Evolutionary conservation across 2,329 filamentous ascomycete genomes (phyloP).

Genomic region (Diaporthe australafricana): DNA sequence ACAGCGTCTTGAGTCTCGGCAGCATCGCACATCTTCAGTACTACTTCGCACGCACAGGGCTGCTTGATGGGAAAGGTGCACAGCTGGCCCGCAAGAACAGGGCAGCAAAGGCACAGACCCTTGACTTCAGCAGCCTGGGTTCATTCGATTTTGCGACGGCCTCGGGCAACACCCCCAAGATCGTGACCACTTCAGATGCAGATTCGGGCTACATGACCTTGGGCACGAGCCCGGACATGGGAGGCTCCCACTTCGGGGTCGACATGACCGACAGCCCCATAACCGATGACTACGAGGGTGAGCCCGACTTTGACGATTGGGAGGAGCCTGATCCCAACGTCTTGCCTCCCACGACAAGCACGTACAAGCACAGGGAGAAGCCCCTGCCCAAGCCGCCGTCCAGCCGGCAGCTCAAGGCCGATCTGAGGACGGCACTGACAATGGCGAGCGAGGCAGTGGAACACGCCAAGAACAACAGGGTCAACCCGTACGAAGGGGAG

Average conservation of each 20-base stretch:
- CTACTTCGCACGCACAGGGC: slow-evolving; percentile 94
- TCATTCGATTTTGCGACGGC: slow-evolving; percentile 50
- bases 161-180: slow-evolving; percentile 47
- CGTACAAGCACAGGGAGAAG: slow-evolving; percentile 88
- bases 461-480: slow-evolving; percentile 58
- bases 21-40: slow-evolving; percentile 98
- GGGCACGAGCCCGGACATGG: slow-evolving; percentile 68
- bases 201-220: slow-evolving; percentile 72
- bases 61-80: slow-evolving; percentile 93
- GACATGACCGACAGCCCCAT: slow-evolving; percentile 49
- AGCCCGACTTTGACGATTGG: slow-evolving; percentile 68
- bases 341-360: slow-evolving; percentile 96
- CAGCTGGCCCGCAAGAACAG: slow-evolving; percentile 80
- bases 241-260: slow-evolving; percentile 50
- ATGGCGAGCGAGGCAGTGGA: slow-evolving; percentile 76
- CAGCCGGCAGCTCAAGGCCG: slow-evolving; percentile 77
- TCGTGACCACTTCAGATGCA: slow-evolving; percentile 58
- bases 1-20: slow-evolving; percentile 95
- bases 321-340: slow-evolving; percentile 78
- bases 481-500: slow-evolving; percentile 42
- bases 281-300: slow-evolving; percentile 55
- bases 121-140: slow-evolving; percentile 69
- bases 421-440: slow-evolving; percentile 74
- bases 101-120: slow-evolving; percentile 63
- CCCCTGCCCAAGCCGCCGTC: slow-evolving; percentile 87